Base-by-base conservation (phyloP, 192 early-diverging fungal species). In the Kickxella alabastrina region DNA sequence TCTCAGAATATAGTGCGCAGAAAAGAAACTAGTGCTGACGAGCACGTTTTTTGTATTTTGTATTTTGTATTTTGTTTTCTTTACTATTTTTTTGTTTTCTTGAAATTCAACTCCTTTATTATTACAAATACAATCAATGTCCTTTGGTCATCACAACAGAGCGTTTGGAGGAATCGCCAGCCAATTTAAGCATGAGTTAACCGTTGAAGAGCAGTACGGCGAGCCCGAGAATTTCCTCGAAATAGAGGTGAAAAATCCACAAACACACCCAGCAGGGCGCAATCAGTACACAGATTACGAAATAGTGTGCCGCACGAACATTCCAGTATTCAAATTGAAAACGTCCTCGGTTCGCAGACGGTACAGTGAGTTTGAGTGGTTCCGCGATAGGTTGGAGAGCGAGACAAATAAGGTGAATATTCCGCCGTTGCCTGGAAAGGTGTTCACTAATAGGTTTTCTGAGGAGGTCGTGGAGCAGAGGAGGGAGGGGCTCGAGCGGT, bases 301-400 rank as follows among this genome's bases (percentile, higher is more conserved):
- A 62, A 89, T 99, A 54, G 76, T 96, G 34, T 93, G 90, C 68
- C 82, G 85, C 85, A 97, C 93, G 25, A 99, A 97, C 67, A 92
- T 99, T 41, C 96, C 96, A 6, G 87, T 87, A 5, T 99, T 96
- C 83, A 97, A 97, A 66, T 50, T 90, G 38, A 88, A 85, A 41
- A 52, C 78, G 32, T 93, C 91, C 3, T 60, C 72, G 25, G 94
- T 97, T 28, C 85, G 94, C 21, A 79, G 96, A 59, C 82, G 96
- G 23, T 99, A 96, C 77, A 90, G 87, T 63, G 96, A 99, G 54
- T 99, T 99, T 75, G 96, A 97, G 76, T 99, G 96, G 96, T 92
- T 96, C 77, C 78, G 89, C 38, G 92, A 99, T 69, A 87, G 87
- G 46, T 77, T 99, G 44, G 92, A 95, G 68, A 77, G 92, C 19